Conservation (phyloP, 2,329 filamentous ascomycete genomes). For the Phyllosticta citrichinensis region DNA sequence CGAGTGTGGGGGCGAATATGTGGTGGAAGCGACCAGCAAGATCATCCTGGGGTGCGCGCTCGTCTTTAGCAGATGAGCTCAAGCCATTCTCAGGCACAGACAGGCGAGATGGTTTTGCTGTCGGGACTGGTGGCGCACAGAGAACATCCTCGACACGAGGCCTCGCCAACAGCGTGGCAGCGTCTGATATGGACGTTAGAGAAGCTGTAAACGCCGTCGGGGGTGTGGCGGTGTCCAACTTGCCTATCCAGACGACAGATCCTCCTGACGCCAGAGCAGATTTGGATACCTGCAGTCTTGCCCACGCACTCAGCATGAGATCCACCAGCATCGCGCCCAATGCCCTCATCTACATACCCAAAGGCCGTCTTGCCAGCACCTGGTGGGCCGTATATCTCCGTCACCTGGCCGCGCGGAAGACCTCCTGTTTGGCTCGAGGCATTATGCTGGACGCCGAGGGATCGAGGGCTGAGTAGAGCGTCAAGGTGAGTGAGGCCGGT, state of each 20-base stretch:
- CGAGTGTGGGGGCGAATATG: constrained; percentile 47
- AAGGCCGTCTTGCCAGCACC: constrained; percentile 78
- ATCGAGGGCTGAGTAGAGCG: constrained; percentile 24
- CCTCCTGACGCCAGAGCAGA: constrained; percentile 51
- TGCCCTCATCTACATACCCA: constrained; percentile 46
- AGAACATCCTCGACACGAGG: constrained; percentile 41
- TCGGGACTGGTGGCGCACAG: constrained; percentile 7
- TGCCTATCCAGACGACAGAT: constrained; percentile 75
- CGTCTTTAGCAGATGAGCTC: constrained; percentile 1
- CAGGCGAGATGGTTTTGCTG: too few species aligned
- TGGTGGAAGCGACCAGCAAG: constrained; percentile 51
- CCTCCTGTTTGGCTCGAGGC: constrained; percentile 38
- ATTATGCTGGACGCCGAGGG: constrained; percentile 14
- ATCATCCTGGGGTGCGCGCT: constrained; percentile 15
- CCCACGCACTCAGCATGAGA: background rate
- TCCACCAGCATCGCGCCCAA: background rate
- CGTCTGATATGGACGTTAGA: constrained; percentile 27
- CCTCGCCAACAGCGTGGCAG: constrained; percentile 38
- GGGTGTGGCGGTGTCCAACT: constrained; percentile 23
- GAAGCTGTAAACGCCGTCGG: background rate
- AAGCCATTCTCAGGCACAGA: background rate
- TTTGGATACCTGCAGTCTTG: constrained; percentile 59
- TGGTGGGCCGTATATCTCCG: constrained; percentile 80
- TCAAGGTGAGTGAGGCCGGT: constrained; percentile 43
- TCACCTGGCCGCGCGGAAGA: constrained; percentile 64